Base-by-base conservation (phyloP, 768 basidiomycete species). In the Leucosporidium scottii region DNA sequence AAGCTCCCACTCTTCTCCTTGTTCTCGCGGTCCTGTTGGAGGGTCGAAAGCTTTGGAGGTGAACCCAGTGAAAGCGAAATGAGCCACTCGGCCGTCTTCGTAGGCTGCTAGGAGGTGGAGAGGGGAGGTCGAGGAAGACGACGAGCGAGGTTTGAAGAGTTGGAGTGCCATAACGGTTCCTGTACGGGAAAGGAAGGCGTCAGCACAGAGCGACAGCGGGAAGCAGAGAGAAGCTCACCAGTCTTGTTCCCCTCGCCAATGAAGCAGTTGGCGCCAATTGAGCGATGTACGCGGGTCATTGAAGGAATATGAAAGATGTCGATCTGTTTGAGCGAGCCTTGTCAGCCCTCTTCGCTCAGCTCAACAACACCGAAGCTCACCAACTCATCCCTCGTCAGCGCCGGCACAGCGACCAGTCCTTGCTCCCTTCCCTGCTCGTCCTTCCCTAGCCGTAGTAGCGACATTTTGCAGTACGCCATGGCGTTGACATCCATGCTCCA, bases 121-220 rank as follows among this genome's bases (percentile, higher is more conserved):
- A 4, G 53, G 12, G 12, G 34, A 17, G 30, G 34, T 58, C 36
- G 55, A 34, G 10, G 64, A 20, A 28, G 59, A 49, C 44, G 60
- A 18, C n/a, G n/a, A 20, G 55, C 72, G 50, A 79, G 77, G 61
- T 60, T 39, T 23, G 65, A 53, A 28, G 34, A 96, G 79, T 74
- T 90, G 87, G 68, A 93, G 76, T 0, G 88, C 85, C 94, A 97
- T 99, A 74, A 96, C 85, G 59, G 93, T 87, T 0, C 92, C 92
- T 90, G 72, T 53, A n/a, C n/a, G n/a, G 28, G 28, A 25, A 8
- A 2, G 60, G 50, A 28, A 2, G 27, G 30, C 28, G 31, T 54
- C 61, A 64, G 2, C 53, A 62, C 39, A 59, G 57, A 57, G 48
- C 53, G 18, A 25, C 54, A 10, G 59, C 51, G 18, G 30, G 10